Evolutionary conservation across 225 moss, liverwort and hornwort species (phyloP).

Genomic region (Rhytidiadelphus loreus): DNA sequence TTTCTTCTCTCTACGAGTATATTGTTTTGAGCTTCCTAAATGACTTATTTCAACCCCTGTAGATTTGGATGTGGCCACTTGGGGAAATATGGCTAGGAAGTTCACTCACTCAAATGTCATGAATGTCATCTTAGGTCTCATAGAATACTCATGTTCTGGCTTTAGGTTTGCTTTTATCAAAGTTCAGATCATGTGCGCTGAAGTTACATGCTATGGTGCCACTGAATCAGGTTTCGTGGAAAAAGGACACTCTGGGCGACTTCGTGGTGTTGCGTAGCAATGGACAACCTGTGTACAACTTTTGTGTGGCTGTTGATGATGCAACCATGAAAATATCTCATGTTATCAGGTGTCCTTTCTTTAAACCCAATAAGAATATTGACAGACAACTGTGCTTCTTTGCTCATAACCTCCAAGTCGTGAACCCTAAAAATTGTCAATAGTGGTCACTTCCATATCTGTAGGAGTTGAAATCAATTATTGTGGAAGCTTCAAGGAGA

Average conservation of each 20-base stretch:
- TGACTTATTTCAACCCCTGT: background rate
- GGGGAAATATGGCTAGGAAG: background rate
- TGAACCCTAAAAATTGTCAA: background rate
- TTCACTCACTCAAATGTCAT: background rate
- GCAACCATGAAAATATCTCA: conserved; percentile 95
- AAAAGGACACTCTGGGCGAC: conserved; percentile 90
- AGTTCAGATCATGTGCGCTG: background rate
- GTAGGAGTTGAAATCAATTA: background rate
- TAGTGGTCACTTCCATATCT: background rate
- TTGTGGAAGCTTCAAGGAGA: background rate
- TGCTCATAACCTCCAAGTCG: background rate
- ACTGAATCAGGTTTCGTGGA: conserved; percentile 76
- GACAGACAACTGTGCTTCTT: background rate
- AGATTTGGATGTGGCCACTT: background rate
- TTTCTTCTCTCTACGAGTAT: background rate
- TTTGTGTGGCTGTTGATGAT: conserved; percentile 98
- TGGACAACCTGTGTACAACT: conserved; percentile 98
- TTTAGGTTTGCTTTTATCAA: background rate
- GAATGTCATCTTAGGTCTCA: background rate
- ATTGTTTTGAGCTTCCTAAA: background rate
- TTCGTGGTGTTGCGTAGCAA: conserved; percentile 97
- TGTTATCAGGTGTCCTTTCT: conserved; percentile 63
- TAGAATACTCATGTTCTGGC: background rate
- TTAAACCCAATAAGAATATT: background rate
- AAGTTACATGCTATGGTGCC: background rate